A percentile compares a stretch with the other conserved stretches of the same genome.
phyloP scores from a whole-genome alignment of 805 yeast genomes.

The Metschnikowia lunata region DNA sequence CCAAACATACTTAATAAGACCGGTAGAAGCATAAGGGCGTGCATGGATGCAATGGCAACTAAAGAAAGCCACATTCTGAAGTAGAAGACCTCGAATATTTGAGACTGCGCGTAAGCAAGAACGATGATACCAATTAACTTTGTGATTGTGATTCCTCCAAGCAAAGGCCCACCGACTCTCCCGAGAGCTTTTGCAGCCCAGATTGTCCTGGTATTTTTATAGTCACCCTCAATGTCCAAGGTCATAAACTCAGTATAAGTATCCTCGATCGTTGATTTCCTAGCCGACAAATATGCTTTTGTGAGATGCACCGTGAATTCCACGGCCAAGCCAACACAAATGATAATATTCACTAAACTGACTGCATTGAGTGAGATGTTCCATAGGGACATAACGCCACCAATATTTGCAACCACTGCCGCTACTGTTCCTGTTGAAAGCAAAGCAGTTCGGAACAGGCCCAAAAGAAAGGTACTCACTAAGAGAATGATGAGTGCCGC shows the following conservation, averaged over 20 bases:
- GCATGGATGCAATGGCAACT: conserved; percentile 71
- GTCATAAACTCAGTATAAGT: conserved; percentile 16
- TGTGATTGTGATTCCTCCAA: conserved; percentile 87
- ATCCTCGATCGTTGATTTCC: conserved; percentile 16
- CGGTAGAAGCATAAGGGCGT: conserved; percentile 77
- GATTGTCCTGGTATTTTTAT: conserved; percentile 4
- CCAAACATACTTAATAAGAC: conserved; percentile 63
- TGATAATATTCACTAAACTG: conserved; percentile 79
- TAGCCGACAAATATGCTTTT: conserved; percentile 58
- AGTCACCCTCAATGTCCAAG: not conserved
- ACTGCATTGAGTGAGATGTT: conserved; percentile 81
- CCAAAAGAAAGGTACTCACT: conserved; percentile 55
- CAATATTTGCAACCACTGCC: conserved; percentile 65
- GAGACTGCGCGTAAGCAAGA: conserved; percentile 79
- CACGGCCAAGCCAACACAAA: conserved; percentile 90
- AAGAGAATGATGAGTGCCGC: conserved; percentile 53
- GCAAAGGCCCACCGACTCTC: conserved; percentile 84
- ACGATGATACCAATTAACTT: conserved; percentile 85
- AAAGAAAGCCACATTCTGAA: conserved; percentile 92
- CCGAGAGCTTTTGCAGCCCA: conserved; percentile 57
- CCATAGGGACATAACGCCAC: conserved; percentile 76
- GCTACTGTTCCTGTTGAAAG: conserved; percentile 55
- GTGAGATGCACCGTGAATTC: conserved; percentile 90
- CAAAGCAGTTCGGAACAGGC: conserved; percentile 58
- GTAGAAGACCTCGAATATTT: conserved; percentile 86